Evolutionary conservation across 495 filamentous ascomycete genomes (phyloP), one percentile per base, ranked within the genome.

Genomic region (Cercophora sp.): DNA sequence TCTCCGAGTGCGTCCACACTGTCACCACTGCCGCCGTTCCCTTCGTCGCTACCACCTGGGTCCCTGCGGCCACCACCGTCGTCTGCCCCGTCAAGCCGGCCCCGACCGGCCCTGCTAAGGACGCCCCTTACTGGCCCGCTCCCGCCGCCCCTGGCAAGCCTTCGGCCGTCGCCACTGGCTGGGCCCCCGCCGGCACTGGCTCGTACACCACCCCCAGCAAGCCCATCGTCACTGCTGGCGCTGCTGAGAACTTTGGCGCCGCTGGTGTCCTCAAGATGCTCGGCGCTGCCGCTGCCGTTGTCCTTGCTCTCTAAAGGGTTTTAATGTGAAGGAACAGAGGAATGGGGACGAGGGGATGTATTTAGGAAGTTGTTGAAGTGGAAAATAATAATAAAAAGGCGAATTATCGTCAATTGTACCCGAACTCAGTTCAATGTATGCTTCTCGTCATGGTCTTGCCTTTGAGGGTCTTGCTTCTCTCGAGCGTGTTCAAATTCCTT

Each of bases 171-270:
- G 43, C 43, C 1, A 13, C 43, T 15, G 43, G 5, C 44, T 18
- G 16, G 27, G 15, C 5, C 41, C 44, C 44, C 9, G 37, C 46
- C 13, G 46, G 22, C 50, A 52, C 50, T 3, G 50, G 50, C 50
- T 11, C 31, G 29, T 52, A 15, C 11, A 43, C 39, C 50, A 25
- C 15, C 11, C 22, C 46, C 31, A 39, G 31, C 46, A 52, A 25
- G 27, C 19, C 40, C 31, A 29, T 44, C 40, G 50, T 52, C 50
- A 52, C 50, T 15, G 50, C 50, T 15, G 50, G 50, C 31, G 50
- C 50, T 23, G 39, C 50, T 11, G 39, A n/a, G n/a, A n/a, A 43
- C 26, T 50, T 50, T 23, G 32, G 32, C 18, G 27, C 27, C 40
- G 15, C 36, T 2, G 50, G 16, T 19, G 37, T 36, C 8, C 20